phyloP scores from a whole-genome alignment of 495 filamentous ascomycete species.

The Daldinia caldariorum region DNA sequence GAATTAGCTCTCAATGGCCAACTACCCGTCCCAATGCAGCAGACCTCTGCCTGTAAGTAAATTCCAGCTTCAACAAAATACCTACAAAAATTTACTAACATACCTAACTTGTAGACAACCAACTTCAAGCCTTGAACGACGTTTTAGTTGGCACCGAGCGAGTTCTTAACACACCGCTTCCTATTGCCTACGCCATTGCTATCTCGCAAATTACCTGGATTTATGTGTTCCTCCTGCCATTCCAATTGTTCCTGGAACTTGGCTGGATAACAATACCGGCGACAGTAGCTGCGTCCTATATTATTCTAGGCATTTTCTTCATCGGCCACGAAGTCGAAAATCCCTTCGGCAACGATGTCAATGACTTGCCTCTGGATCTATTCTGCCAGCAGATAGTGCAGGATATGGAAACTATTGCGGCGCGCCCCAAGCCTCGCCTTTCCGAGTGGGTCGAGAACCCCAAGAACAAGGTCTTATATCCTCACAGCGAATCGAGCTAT shows the following conservation, averaged over 20 bases:
- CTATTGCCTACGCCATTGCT: conserved; percentile 84
- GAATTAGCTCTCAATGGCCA: conserved; percentile 63
- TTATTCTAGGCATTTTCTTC: conserved; percentile 87
- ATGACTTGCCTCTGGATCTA: conserved; percentile 81
- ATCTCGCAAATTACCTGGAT: conserved; percentile 90
- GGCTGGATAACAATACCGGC: conserved; percentile 86
- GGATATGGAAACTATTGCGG: conserved; percentile 79
- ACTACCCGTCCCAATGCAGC: conserved; percentile 61
- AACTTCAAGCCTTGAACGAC: conserved; percentile 73
- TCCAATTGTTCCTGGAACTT: conserved; percentile 74
- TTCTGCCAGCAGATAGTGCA: conserved; percentile 76
- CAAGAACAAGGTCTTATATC: conserved; percentile 74
- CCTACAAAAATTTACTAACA: conserved; percentile 14
- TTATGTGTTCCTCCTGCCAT: conserved; percentile 83
- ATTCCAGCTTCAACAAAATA: background rate
- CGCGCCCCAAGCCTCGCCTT: conserved; percentile 63
- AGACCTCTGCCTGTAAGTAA: conserved; percentile 56
- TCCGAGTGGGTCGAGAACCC: conserved; percentile 65
- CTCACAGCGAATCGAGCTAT: conserved; percentile 67
- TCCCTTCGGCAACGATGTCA: conserved; percentile 87
- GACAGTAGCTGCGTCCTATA: conserved; percentile 81
- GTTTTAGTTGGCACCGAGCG: conserved; percentile 78
- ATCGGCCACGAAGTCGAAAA: conserved; percentile 91
- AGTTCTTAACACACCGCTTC: conserved; percentile 84
- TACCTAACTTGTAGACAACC: conserved; percentile 50